These are phyloP conservation scores for Lipomyces yamanashiensis DNA, from an alignment of 805 yeast genomes.

Conservation along the genomic window DNA sequence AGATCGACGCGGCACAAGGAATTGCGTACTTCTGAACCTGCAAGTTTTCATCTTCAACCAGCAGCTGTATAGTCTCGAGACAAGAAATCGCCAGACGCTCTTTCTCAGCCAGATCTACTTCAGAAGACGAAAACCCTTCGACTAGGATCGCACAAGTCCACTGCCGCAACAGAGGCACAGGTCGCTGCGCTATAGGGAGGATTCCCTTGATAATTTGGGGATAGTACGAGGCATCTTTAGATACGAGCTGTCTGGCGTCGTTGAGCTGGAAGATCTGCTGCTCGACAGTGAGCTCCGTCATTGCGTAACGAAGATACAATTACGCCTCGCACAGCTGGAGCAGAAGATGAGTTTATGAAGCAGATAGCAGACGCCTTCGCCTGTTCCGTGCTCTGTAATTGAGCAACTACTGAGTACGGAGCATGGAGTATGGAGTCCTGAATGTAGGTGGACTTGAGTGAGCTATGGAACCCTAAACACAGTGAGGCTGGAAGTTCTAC, in stretches of 20 bases:
- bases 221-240: constrained; percentile 45
- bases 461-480: constrained; percentile 1
- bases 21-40: constrained; percentile 48
- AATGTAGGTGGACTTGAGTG: neutral
- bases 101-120: constrained; percentile 37
- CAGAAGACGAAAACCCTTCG: constrained; percentile 46
- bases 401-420: too few species aligned
- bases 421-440: neutral
- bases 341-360: neutral
- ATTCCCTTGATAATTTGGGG: constrained; percentile 47
- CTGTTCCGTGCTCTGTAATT: too few species aligned
- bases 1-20: constrained; percentile 51
- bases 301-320: neutral
- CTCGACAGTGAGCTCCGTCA: constrained; percentile 32
- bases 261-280: constrained; percentile 46
- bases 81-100: constrained; percentile 41
- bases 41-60: constrained; percentile 40
- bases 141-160: constrained; percentile 48
- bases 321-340: neutral
- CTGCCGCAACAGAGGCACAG: constrained; percentile 43
- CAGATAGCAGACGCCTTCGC: too few species aligned
- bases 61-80: constrained; percentile 39
- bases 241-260: constrained; percentile 46
- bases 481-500: constrained; percentile 9
- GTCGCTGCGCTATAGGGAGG: constrained; percentile 46